Evolutionary conservation across 805 yeast species (phyloP).

Genomic region (Hanseniaspora vineae): DNA sequence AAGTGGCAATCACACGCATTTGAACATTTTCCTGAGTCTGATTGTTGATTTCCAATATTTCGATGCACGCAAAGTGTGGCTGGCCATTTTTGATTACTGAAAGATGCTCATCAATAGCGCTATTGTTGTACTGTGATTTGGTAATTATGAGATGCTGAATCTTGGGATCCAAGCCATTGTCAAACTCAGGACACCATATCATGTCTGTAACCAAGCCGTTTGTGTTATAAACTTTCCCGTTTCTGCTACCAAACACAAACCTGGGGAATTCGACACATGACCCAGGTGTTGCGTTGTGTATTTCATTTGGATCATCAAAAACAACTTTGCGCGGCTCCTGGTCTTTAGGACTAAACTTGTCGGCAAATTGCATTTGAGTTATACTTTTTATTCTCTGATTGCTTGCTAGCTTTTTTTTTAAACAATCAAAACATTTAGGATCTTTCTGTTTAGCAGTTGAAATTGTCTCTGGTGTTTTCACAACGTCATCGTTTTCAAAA

Average conservation of each 20-base stretch:
- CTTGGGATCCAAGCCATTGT: conserved; percentile 7
- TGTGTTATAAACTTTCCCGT: conserved; percentile 31
- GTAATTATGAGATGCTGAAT: conserved; percentile 39
- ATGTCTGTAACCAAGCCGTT: conserved; percentile 42
- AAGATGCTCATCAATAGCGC: conserved; percentile 18
- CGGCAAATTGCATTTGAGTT: conserved; percentile 2
- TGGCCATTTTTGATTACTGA: conserved; percentile 15
- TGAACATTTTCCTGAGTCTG: conserved; percentile 7
- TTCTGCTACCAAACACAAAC: conserved; percentile 18
- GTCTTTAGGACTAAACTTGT: conserved; percentile 7
- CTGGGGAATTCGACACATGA: conserved; percentile 16
- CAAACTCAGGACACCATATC: conserved; percentile 35
- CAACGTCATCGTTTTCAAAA: neutral
- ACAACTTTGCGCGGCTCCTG: neutral
- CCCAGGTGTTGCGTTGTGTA: neutral
- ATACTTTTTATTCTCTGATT: neutral
- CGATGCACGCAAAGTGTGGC: conserved; percentile 28
- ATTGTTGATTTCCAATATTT: conserved; percentile 28
- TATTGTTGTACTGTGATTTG: conserved; percentile 26
- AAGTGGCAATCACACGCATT: conserved; percentile 21
- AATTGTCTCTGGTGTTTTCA: neutral
- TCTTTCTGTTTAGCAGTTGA: conserved; percentile 8
- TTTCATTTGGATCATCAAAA: neutral
- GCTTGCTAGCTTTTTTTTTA: neutral
- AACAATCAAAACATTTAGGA: no score